Conservation (phyloP, 805 yeast genomes). For the Metschnikowia reukaufii region DNA sequence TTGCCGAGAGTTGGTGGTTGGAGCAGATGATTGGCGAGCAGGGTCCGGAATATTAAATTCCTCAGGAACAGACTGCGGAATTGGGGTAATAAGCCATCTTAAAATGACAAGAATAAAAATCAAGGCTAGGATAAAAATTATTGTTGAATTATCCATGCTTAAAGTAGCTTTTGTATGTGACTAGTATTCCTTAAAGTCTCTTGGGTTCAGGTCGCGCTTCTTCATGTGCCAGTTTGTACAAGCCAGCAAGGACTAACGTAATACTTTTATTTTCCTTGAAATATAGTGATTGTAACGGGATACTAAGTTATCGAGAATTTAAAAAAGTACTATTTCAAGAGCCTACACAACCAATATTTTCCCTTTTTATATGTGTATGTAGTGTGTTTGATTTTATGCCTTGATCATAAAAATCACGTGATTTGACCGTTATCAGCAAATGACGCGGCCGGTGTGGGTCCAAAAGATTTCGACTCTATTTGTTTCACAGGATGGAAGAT, state of each 20-base stretch:
- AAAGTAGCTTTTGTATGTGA: background rate
- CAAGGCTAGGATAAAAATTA: conserved; percentile 49
- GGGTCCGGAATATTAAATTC: conserved; percentile 22
- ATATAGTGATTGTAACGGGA: too few species aligned
- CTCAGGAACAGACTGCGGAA: conserved; percentile 39
- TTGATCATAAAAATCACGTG: too few species aligned
- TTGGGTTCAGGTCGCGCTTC: too few species aligned
- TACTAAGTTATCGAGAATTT: too few species aligned
- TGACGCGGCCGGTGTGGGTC: background rate
- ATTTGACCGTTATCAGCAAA: background rate
- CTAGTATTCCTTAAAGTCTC: too few species aligned
- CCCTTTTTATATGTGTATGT: too few species aligned
- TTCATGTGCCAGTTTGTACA: too few species aligned
- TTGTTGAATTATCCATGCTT: conserved; percentile 54
- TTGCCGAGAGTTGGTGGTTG: conserved; percentile 14
- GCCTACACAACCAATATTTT: too few species aligned
- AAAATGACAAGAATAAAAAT: conserved; percentile 57
- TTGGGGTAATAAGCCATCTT: conserved; percentile 66
- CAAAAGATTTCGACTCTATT: background rate
- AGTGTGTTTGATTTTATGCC: too few species aligned
- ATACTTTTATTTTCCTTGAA: too few species aligned
- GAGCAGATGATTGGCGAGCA: conserved; percentile 1
- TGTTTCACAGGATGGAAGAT: background rate
- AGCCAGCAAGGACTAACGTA: too few species aligned
- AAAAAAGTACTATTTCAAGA: too few species aligned